A percentile compares a stretch with the other conserved stretches of the same genome.
Evolutionary conservation across 2,329 filamentous ascomycete species (phyloP).

Genomic region (Aspergillus viridinutans): DNA sequence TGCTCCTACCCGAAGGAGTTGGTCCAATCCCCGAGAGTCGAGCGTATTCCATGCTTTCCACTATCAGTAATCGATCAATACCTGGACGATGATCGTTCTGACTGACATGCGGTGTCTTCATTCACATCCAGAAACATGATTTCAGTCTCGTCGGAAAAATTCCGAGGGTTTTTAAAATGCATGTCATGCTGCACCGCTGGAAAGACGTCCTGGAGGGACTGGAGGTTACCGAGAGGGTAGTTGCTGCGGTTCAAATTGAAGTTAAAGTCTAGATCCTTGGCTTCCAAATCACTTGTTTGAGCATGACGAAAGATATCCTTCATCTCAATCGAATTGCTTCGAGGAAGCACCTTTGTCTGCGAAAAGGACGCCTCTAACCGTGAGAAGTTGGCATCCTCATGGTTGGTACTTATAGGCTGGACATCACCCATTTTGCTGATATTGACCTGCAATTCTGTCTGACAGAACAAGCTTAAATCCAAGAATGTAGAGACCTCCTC

Average conservation of each 20-base stretch:
- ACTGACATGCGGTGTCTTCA: not conserved
- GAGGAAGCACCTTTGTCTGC: conserved; percentile 7
- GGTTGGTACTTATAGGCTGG: not conserved
- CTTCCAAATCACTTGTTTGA: conserved; percentile 2
- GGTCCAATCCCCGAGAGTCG: not conserved
- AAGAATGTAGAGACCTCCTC: too few species aligned
- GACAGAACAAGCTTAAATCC: too few species aligned
- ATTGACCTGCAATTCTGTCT: not conserved
- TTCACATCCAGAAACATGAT: conserved; percentile 9
- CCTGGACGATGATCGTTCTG: not conserved
- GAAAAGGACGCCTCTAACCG: conserved; percentile 11
- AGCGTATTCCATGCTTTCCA: not conserved
- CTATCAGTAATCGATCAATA: not conserved
- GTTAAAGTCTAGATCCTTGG: conserved; percentile 12
- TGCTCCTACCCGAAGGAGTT: not conserved
- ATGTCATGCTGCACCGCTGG: conserved; percentile 11
- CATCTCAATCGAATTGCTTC: conserved; percentile 9
- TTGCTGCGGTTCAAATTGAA: conserved; percentile 4
- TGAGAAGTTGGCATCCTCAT: conserved; percentile 4
- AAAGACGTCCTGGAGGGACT: conserved; percentile 16
- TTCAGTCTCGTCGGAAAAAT: conserved; percentile 10
- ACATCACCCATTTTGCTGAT: not conserved
- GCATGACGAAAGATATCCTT: conserved; percentile 12
- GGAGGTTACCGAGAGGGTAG: conserved; percentile 10
- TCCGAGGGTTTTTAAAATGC: conserved; percentile 8